Base-by-base conservation (phyloP, 2,329 filamentous ascomycete genomes). In the Seiridium unicorne region DNA sequence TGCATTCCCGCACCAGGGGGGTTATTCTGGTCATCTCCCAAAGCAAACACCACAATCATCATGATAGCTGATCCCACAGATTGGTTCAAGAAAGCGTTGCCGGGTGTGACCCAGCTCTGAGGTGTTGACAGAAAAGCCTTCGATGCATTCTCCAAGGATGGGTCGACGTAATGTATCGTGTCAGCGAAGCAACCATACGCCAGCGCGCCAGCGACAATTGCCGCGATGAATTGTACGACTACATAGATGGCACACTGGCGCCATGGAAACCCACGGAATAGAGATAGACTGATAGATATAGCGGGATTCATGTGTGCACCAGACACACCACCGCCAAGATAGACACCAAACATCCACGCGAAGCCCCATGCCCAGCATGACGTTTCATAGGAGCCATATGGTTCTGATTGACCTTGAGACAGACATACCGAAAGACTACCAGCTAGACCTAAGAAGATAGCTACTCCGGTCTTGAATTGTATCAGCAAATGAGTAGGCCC, bases 181-280 rank as follows among this genome's bases (percentile, higher is more conserved):
- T 72, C 70, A 18, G 65, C 64, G 62, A 70, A 74, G 44, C 72
- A 64, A 34, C 65, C 70, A 58, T 69, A 74, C 1, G 70, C 72
- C 1, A 74, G 63, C 1, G 67, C 70, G 0, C 64, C 72, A 1
- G 71, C 73, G 3, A 62, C 65, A 6, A 73, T 63, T n/a, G 68
- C 65, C 5, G 68, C 72, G 5, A 70, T 2, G n/a, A 75, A 68
- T 62, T 75, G 73, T 3, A 66, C 68, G 6, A 64, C 7, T 9
- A 74, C 57, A 55, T 74, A 75, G 10, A 69, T 44, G 31, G 59
- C 55, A 13, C 74, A 76, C 10, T 69, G 68, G 31, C 62, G 60
- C 72, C 72, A 74, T 2, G 74, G 74, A 13, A 76, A 77, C 0
- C 73, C 73, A 4, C 75, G 71, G 57, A 75, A 77, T 0, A 77